Evolutionary conservation across 768 basidiomycete genomes (phyloP).

Genomic region (Boletus reticulatus): DNA sequence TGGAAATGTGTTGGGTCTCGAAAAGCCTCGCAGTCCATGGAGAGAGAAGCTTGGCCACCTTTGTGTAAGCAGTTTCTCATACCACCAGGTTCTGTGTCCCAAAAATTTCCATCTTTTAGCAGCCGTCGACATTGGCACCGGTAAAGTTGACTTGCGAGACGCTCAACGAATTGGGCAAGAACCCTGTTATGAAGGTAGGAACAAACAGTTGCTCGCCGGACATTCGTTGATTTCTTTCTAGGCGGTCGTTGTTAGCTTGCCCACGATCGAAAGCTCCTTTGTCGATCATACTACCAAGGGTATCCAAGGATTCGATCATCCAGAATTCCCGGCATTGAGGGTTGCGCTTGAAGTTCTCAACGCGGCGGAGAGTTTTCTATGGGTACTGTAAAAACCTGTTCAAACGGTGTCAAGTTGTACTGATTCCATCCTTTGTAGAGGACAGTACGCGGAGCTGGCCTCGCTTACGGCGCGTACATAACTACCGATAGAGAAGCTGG

Average conservation of each 20-base stretch:
- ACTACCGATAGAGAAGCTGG: constrained; percentile 77
- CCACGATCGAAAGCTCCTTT: constrained; percentile 93
- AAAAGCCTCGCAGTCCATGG: constrained; percentile 74
- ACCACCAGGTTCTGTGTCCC: neutral
- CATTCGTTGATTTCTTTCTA: constrained; percentile 27
- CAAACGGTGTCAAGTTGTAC: neutral
- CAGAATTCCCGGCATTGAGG: constrained; percentile 80
- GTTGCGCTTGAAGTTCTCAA: constrained; percentile 88
- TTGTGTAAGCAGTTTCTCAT: constrained; percentile 46
- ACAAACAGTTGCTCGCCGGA: neutral
- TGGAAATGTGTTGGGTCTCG: constrained; percentile 75
- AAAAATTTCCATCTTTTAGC: neutral
- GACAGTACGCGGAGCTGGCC: constrained; percentile 88
- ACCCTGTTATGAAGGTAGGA: constrained; percentile 67
- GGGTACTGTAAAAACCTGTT: constrained; percentile 49
- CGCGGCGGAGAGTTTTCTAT: constrained; percentile 91
- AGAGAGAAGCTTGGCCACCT: constrained; percentile 60
- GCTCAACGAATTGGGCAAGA: constrained; percentile 70
- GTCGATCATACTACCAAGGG: constrained; percentile 75
- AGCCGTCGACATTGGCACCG: constrained; percentile 59
- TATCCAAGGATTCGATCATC: constrained; percentile 75
- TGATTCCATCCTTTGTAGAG: constrained; percentile 45
- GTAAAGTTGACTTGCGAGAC: constrained; percentile 66
- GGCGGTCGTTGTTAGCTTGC: constrained; percentile 85
- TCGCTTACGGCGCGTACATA: constrained; percentile 90